Percentiles rank a stretch among this genome's conserved stretches.
Evolutionary conservation across 441 rosid genomes (phyloP).

Genomic region (Corymbia citriodora): DNA sequence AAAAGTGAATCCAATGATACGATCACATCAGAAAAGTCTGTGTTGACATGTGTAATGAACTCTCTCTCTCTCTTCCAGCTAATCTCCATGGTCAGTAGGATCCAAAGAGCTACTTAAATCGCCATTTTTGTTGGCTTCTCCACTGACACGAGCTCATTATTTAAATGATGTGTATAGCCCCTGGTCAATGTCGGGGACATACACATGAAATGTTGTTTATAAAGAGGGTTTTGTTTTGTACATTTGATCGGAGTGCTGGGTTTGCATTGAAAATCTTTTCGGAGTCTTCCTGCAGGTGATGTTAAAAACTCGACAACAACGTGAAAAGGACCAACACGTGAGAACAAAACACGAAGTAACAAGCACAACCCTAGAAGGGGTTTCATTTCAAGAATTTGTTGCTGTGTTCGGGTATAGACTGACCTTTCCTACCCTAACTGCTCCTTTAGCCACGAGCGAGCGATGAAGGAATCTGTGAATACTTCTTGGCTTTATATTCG

Average conservation of each 20-base stretch:
- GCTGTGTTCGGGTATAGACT: background rate
- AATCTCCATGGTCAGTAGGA: background rate
- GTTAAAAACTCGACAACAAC: slow-evolving; percentile 3
- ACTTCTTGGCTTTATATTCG: background rate
- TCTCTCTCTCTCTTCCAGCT: background rate
- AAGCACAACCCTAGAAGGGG: background rate
- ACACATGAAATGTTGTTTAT: background rate
- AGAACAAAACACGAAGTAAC: background rate
- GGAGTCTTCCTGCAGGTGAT: background rate
- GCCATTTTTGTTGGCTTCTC: background rate
- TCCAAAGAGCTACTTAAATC: background rate
- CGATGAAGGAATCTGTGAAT: background rate
- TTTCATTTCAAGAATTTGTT: background rate
- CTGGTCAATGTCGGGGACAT: background rate
- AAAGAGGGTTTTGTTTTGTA: background rate
- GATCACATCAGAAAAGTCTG: background rate
- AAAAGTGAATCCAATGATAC: background rate
- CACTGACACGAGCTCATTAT: background rate
- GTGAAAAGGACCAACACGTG: slow-evolving; percentile 1
- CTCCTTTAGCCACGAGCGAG: background rate
- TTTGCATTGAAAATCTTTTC: background rate
- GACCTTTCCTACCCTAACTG: background rate
- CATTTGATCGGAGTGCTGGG: background rate
- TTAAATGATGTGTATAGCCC: background rate
- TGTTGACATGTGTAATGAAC: background rate